A percentile compares a stretch with the other conserved stretches of the same genome.
Conservation (phyloP, 2,329 filamentous ascomycete genomes). For the Hirsutella minnesotensis region DNA sequence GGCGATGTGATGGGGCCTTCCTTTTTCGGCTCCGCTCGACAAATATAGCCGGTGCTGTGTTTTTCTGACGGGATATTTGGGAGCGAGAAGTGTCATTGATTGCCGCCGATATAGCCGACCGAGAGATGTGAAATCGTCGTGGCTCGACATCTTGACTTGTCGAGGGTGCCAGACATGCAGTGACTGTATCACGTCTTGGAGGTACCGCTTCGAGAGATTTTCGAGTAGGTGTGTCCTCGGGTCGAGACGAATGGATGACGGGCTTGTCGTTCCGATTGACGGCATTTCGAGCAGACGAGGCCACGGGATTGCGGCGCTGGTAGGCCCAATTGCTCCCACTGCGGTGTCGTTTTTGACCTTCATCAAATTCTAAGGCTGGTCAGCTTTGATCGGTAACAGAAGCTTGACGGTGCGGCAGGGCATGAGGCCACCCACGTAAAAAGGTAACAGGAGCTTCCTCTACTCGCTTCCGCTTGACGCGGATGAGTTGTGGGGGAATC, state of each 20-base stretch:
- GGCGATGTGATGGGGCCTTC: constrained; percentile 4
- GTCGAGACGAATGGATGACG: constrained; percentile 35
- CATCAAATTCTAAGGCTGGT: constrained; percentile 34
- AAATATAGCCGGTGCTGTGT: constrained; percentile 38
- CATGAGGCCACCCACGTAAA: constrained; percentile 35
- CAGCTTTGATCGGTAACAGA: neutral
- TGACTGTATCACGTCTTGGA: too few species aligned
- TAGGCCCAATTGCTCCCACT: constrained; percentile 43
- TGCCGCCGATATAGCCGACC: constrained; percentile 26
- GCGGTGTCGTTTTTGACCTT: constrained; percentile 39
- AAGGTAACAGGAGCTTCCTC: constrained; percentile 42
- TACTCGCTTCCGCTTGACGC: constrained; percentile 48
- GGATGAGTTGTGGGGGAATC: constrained; percentile 45
- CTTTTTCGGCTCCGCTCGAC: constrained; percentile 38
- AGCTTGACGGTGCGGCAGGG: too few species aligned
- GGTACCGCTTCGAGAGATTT: too few species aligned
- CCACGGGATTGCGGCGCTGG: constrained; percentile 31
- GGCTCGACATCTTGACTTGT: constrained; percentile 18
- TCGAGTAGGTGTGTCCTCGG: constrained; percentile 17
- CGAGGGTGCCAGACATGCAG: too few species aligned
- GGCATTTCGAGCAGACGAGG: constrained; percentile 11
- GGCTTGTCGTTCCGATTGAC: constrained; percentile 19
- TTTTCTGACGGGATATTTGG: constrained; percentile 27
- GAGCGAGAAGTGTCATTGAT: constrained; percentile 8
- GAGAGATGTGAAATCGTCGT: constrained; percentile 45